Evolutionary conservation across 768 basidiomycete species (phyloP).

Genomic region (Baorangia bicolor): DNA sequence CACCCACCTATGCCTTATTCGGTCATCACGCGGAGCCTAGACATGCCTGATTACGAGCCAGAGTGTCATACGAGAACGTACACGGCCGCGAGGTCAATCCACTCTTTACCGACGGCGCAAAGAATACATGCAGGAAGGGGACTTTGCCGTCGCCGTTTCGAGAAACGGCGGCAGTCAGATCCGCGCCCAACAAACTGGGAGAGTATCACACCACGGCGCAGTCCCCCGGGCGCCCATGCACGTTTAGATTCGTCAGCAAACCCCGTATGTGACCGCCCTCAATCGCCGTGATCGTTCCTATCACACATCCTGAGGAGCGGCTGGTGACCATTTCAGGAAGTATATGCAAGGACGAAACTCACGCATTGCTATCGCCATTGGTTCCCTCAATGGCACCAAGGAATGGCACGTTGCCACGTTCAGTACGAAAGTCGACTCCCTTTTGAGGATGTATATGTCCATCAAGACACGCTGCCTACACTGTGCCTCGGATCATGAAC

Average conservation of each 20-base stretch:
- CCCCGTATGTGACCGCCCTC: background rate
- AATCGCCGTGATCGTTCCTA: background rate
- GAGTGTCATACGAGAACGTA: background rate
- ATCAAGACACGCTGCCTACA: conserved; percentile 1
- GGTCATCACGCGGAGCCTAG: background rate
- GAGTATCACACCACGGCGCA: background rate
- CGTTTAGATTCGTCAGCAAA: background rate
- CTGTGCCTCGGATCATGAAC: conserved; percentile 12
- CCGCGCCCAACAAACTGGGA: background rate
- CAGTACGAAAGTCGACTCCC: background rate
- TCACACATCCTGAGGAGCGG: background rate
- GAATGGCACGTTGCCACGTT: conserved; percentile 1
- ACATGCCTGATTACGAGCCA: background rate
- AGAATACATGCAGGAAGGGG: background rate
- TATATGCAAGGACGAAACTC: background rate
- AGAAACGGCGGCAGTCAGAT: conserved; percentile 3
- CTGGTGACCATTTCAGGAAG: background rate
- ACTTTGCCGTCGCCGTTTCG: conserved; percentile 3
- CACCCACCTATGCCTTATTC: background rate
- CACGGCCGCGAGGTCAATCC: conserved; percentile 1
- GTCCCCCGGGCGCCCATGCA: background rate
- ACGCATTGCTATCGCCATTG: background rate
- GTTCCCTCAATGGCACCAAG: background rate
- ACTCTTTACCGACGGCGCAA: conserved; percentile 9
- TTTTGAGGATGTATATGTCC: conserved; percentile 1